Evolutionary conservation across 345 rosid species (phyloP), one percentile per base, ranked within the genome.

Genomic region (Rhodamnia rubescens): DNA sequence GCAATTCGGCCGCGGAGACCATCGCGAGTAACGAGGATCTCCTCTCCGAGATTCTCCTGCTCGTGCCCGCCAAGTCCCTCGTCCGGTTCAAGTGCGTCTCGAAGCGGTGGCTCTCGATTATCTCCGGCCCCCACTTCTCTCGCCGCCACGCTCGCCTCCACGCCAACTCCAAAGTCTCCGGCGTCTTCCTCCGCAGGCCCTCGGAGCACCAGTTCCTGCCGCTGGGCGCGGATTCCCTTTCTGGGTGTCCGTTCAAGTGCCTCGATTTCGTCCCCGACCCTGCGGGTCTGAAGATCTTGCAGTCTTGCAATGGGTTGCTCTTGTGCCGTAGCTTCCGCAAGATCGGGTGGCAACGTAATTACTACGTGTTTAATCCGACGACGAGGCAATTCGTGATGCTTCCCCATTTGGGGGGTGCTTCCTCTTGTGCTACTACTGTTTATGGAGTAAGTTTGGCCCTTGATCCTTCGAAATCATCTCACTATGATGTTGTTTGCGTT

Each of bases 261-360:
- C 89, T 84, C 42, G 81, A 84, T 88, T 88, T 84, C 85, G 58
- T 82, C 47, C 32, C 44, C 64, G 89, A 89, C 64, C 89, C 86
- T 8, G 81, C 89, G 20, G 88, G 87, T 21, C 59, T 85, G 53
- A 89, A 89, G 78, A 84, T 88, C 78, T 21, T 88, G 56, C 91
- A 91, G 78, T 91, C 92, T 50, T 89, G 87, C 84, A 89, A 88
- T 53, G 92, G 90, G 36, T 85, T 91, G 80, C 87, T 91, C 44
- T 85, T 91, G 40, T 89, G 91, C 85, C 86, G 88, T 36, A 85
- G 86, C 83, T 84, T 83, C 29, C 85, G 83, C 12, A 81, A 84
- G 29, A 9, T 89, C 51, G 89, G 88, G 56, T 49, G 26, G n/a
- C 20, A 49, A 15, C 85, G 87, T 26, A 78, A 54, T 21, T 89